Base-by-base conservation (phyloP, 129 eudicot genomes). In the Flaveria trinervia region DNA sequence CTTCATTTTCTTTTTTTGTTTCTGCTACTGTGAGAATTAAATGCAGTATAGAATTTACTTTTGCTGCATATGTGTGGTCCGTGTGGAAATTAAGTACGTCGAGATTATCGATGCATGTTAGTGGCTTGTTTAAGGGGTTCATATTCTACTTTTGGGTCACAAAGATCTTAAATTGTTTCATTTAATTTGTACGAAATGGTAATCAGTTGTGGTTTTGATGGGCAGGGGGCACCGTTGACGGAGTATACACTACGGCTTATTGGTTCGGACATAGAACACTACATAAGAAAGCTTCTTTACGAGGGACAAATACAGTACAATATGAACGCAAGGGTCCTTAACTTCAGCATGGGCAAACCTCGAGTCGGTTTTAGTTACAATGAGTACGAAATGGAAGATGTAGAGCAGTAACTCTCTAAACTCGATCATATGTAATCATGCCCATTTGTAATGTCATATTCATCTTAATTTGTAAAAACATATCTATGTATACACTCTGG, bases 301-400 rank as follows among this genome's bases (percentile, higher is more conserved):
- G 85, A 87, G 64, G 97, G 98, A 33, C 87, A 86, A 18, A 88
- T 93, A 67, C 85, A 84, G 36, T 93, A 93, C 88, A 93, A 93
- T 82, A 93, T 93, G 98, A 82, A 93, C 50, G 90, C 96, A 46
- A 84, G 88, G 81, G 97, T 93, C 17, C 84, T 93, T 61, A 90
- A 93, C 87, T 90, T 93, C 85, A 93, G 98, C 96, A 93, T 93
- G 98, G 97, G 97, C 5, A 93, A 93, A 84, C 98, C 98, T 26
- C 84, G 98, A n/a, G 81, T 93, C 4, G 94, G 94, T 23, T 93
- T 93, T 60, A 85, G 68, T 75, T 88, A 91, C 71, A 36, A 36
- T 36, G 41, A 36, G 41, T 36, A 36, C 41, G 82, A 88, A 85
- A 45, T 81, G 61, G 83, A 83, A 79, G 96, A 89, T 76, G 81